Evolutionary conservation across 2,329 filamentous ascomycete species (phyloP).

Genomic region (Zarea fungicola): DNA sequence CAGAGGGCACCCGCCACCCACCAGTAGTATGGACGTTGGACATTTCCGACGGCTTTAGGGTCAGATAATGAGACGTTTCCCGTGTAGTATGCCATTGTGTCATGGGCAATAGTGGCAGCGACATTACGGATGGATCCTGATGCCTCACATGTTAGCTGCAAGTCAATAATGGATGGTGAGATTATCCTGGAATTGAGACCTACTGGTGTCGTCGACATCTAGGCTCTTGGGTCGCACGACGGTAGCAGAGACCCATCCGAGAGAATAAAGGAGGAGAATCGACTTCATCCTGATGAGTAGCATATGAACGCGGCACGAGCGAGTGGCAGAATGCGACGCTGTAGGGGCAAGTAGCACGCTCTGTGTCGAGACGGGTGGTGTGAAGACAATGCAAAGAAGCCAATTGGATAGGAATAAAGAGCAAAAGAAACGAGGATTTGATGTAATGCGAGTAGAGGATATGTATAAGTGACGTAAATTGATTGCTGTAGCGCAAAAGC

Average conservation of each 20-base stretch:
- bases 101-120: constrained; percentile 54
- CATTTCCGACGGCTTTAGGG: constrained; percentile 50
- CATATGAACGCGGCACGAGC: neutral
- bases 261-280: neutral
- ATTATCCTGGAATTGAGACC: constrained; percentile 17
- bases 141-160: constrained; percentile 15
- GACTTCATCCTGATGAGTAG: constrained; percentile 21
- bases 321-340: neutral
- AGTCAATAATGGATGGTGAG: neutral
- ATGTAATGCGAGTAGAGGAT: neutral
- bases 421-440: neutral
- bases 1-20: constrained; percentile 62
- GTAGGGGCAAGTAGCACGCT: neutral
- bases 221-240: constrained; percentile 33
- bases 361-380: neutral
- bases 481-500: neutral
- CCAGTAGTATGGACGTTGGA: constrained; percentile 65
- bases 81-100: constrained; percentile 59
- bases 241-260: constrained; percentile 18
- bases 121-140: constrained; percentile 58
- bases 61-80: constrained; percentile 47
- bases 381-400: neutral
- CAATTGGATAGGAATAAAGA: neutral
- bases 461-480: neutral
- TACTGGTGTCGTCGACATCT: constrained; percentile 32